Conservation (phyloP, 1,139 yeast species). For the Kodamaea plutei region DNA sequence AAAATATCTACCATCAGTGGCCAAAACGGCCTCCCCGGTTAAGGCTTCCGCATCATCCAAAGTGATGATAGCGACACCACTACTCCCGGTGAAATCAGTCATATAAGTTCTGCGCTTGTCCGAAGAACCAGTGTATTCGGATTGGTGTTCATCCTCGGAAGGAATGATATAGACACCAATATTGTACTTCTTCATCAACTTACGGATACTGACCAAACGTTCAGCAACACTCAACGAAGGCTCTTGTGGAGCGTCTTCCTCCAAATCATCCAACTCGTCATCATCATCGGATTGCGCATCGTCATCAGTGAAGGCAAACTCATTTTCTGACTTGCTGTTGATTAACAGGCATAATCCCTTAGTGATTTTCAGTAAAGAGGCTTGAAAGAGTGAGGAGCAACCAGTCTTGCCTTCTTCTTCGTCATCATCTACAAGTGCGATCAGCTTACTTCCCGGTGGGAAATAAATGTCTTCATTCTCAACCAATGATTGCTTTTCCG, state of each 20-base stretch:
- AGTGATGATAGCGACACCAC: slow-evolving; percentile 52
- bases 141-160: slow-evolving; percentile 58
- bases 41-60: slow-evolving; percentile 28
- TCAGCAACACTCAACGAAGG: slow-evolving; percentile 14
- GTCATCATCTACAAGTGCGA: too few relatives aligned
- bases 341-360: not conserved
- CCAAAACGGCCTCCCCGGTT: slow-evolving; percentile 42
- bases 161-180: slow-evolving; percentile 53
- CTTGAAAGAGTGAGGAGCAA: not conserved
- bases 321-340: slow-evolving; percentile 19
- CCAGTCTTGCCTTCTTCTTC: slow-evolving; percentile 4
- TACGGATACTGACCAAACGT: slow-evolving; percentile 31
- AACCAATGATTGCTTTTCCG: slow-evolving; percentile 2
- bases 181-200: slow-evolving; percentile 36
- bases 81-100: slow-evolving; percentile 54
- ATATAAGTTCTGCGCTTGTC: slow-evolving; percentile 50
- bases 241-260: slow-evolving; percentile 17
- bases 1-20: slow-evolving; percentile 58
- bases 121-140: slow-evolving; percentile 49
- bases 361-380: too few relatives aligned
- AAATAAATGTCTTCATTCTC: slow-evolving; percentile 2
- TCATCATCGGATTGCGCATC: slow-evolving; percentile 10
- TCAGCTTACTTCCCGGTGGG: slow-evolving; percentile 3
- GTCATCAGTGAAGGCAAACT: slow-evolving; percentile 17
- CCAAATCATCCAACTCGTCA: slow-evolving; percentile 18